Evolutionary conservation across 768 basidiomycete species (phyloP).

Genomic region (Mycena pura): DNA sequence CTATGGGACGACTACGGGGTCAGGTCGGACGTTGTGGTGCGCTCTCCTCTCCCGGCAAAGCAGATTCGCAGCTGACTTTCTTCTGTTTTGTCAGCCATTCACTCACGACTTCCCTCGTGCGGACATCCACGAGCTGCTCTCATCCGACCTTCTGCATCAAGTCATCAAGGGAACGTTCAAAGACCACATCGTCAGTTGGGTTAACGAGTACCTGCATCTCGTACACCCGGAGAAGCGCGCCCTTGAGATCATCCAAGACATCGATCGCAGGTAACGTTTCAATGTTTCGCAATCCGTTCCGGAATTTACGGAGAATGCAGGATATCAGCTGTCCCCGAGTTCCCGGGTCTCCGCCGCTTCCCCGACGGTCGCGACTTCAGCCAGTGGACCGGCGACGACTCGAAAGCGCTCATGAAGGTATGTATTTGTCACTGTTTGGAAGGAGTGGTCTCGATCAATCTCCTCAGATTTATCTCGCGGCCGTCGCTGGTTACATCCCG

Average conservation of each 20-base stretch:
- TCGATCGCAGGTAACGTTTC: conserved; percentile 28
- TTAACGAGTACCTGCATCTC: conserved; percentile 20
- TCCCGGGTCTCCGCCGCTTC: no score
- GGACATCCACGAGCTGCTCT: no score
- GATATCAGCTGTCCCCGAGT: conserved; percentile 18
- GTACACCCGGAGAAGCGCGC: conserved; percentile 6
- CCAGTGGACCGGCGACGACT: no score
- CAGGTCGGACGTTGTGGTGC: conserved; percentile 20
- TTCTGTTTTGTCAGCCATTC: conserved; percentile 26
- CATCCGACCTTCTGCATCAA: no score
- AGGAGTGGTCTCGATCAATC: background rate
- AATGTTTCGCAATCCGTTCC: background rate
- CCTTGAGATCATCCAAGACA: conserved; percentile 34
- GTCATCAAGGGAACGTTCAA: no score
- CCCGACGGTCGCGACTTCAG: no score
- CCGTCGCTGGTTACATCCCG: conserved; percentile 39
- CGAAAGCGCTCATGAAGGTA: conserved; percentile 42
- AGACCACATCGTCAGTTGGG: background rate
- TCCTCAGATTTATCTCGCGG: conserved; percentile 38
- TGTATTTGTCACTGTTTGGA: background rate
- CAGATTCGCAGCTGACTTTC: background rate
- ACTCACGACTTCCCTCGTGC: conserved; percentile 26
- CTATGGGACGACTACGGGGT: conserved; percentile 27
- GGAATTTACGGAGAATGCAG: background rate
- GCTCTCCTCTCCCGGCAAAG: background rate